Evolutionary conservation across 2,329 filamentous ascomycete genomes (phyloP).

Genomic region (Cadophora gregata): DNA sequence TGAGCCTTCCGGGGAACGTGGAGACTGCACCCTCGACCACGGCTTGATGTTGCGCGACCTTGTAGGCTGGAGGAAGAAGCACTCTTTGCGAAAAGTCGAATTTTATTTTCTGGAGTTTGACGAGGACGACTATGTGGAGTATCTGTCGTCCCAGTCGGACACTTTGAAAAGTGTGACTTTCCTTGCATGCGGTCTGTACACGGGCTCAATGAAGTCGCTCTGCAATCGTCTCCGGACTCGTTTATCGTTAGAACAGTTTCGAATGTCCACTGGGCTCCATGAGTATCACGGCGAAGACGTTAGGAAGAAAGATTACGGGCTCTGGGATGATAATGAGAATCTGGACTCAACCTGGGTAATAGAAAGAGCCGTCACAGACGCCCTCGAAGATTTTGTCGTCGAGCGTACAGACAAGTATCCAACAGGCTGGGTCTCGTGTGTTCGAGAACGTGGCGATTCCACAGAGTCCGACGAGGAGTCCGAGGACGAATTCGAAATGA

Average conservation of each 20-base stretch:
- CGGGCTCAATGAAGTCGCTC: constrained; percentile 11
- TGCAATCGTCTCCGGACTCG: constrained; percentile 3
- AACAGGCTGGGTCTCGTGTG: not conserved
- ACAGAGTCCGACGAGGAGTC: constrained; percentile 1
- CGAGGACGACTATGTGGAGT: constrained; percentile 8
- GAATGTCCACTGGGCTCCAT: constrained; percentile 3
- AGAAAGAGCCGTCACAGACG: constrained; percentile 6
- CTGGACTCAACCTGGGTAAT: not conserved
- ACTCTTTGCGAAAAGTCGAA: not conserved
- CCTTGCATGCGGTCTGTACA: constrained; percentile 7
- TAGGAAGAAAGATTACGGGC: not conserved
- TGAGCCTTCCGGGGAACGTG: not conserved
- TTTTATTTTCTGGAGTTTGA: constrained; percentile 8
- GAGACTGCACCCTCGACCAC: constrained; percentile 3
- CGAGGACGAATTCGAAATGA: constrained; percentile 4
- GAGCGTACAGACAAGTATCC: constrained; percentile 10
- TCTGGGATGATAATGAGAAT: constrained; percentile 8
- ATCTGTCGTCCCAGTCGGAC: constrained; percentile 1
- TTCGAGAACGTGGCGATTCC: constrained; percentile 11
- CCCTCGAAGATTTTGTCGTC: constrained; percentile 6
- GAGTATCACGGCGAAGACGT: constrained; percentile 5
- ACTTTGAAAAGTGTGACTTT: not conserved
- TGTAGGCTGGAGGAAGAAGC: not conserved
- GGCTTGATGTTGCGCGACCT: not conserved
- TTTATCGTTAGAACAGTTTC: not conserved